Evolutionary conservation across 805 yeast species (phyloP), one percentile per base, ranked within the genome.

Genomic region (Helenozyma rhizophorensis): DNA sequence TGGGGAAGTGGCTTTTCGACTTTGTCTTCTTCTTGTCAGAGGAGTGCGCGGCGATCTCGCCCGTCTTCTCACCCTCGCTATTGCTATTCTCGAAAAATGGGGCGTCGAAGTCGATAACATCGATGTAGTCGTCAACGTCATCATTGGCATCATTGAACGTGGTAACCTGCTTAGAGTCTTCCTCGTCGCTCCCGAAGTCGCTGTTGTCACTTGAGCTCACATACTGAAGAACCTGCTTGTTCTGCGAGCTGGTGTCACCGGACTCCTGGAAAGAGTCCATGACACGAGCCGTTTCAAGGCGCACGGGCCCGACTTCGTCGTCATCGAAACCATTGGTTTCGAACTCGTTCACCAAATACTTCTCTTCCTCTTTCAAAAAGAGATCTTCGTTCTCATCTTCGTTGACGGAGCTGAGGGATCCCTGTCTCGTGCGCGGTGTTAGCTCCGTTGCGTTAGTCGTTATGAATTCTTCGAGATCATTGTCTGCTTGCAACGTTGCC

Each of bases 401-500:
- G 25, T 56, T 61, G n/a, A 54, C 17, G 3, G 64, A 23, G 19
- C 53, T 58, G 17, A 60, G 33, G 2, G 68, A 59, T 32, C 51
- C 54, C 15, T 48, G 54, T 19, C 65, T 37, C 6, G 47, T 29
- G 15, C 39, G 39, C 4, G 31, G 25, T 18, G 36, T 17, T 4
- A 27, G 28, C 3, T 21, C 27, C 4, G 36, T 26, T 6, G 32
- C 42, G 8, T 32, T 23, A 12, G 25, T 37, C 2, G 37, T 39
- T 33, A 21, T 35, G 36, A 65, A 64, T 34, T 66, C 71, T 25
- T 64, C 72, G 12, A 58, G 36, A 37, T 67, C 73, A 30, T 65
- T 65, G 35, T 68, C 74, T 1, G 70, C 73, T 41, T 68, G 71
- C 21, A 68, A 50, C 2, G 73, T 68, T 12, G 72, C 73, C 26